Evolutionary conservation across 257 asterid species (phyloP).

Genomic region (Solanum clarkiae): DNA sequence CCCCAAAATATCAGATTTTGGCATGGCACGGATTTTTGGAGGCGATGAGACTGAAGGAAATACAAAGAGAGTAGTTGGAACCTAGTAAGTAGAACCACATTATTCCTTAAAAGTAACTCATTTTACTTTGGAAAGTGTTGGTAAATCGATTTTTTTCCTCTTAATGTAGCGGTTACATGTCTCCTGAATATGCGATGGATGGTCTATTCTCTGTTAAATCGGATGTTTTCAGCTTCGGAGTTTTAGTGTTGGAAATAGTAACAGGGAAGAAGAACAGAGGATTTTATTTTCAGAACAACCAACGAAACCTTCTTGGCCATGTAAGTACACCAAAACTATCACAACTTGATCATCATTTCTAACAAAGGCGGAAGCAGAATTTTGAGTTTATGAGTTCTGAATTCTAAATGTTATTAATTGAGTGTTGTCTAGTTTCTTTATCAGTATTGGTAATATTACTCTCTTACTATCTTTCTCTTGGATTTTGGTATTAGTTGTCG

Average conservation of each 20-base stretch:
- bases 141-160: background rate
- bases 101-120: background rate
- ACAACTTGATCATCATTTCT: background rate
- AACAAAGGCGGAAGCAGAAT: background rate
- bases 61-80: conserved; percentile 34
- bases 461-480: no score
- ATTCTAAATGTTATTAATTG: background rate
- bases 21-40: conserved; percentile 39
- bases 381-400: background rate
- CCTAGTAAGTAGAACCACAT: conserved; percentile 23
- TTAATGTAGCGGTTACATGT: conserved; percentile 35
- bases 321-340: conserved; percentile 9
- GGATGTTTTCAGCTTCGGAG: conserved; percentile 45
- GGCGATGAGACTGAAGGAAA: conserved; percentile 30
- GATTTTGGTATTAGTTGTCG: no score
- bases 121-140: background rate
- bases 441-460: no score
- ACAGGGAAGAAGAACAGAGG: conserved; percentile 34
- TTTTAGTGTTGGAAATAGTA: conserved; percentile 31
- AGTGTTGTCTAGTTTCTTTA: no score
- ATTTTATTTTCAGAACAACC: conserved; percentile 18
- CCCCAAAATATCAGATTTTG: conserved; percentile 46
- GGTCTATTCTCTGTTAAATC: conserved; percentile 40
- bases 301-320: conserved; percentile 32
- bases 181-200: conserved; percentile 47